These are phyloP conservation scores for Tylopilus sp. DNA, from an alignment of 768 basidiomycete species.

Conservation along the genomic window DNA sequence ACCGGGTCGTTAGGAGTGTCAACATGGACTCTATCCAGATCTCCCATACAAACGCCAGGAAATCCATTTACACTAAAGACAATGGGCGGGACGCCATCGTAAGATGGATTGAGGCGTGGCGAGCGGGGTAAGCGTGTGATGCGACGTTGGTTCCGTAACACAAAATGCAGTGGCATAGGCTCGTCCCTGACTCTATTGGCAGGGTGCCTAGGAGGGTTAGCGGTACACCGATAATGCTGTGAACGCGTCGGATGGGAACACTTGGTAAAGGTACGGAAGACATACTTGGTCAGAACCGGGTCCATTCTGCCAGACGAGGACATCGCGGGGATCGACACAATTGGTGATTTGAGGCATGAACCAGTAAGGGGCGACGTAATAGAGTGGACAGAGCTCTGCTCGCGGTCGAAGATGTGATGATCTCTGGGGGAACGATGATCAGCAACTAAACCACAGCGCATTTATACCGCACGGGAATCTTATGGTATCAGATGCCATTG, in stretches of 20 bases:
- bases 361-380: neutral
- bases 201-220: slow-evolving; percentile 22
- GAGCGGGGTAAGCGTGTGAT: slow-evolving; percentile 23
- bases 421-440: neutral
- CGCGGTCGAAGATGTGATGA: neutral
- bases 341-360: neutral
- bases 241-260: neutral
- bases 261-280: neutral
- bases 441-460: neutral
- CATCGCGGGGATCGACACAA: neutral
- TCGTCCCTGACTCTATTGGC: neutral
- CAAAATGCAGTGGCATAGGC: slow-evolving; percentile 18
- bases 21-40: slow-evolving; percentile 11
- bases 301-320: neutral
- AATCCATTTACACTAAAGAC: slow-evolving; percentile 18
- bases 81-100: slow-evolving; percentile 14
- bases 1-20: slow-evolving; percentile 19
- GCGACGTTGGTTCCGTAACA: slow-evolving; percentile 14
- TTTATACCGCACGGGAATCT: slow-evolving; percentile 7
- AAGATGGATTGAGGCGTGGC: slow-evolving; percentile 4
- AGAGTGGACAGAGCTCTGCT: slow-evolving; percentile 1
- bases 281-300: slow-evolving; percentile 7
- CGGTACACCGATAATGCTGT: slow-evolving; percentile 12
- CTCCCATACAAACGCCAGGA: slow-evolving; percentile 18
- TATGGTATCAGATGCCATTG: slow-evolving; percentile 2